These are phyloP conservation scores for Scalesia atractyloides DNA, from an alignment of 129 eudicot species.

Conservation along the genomic window DNA sequence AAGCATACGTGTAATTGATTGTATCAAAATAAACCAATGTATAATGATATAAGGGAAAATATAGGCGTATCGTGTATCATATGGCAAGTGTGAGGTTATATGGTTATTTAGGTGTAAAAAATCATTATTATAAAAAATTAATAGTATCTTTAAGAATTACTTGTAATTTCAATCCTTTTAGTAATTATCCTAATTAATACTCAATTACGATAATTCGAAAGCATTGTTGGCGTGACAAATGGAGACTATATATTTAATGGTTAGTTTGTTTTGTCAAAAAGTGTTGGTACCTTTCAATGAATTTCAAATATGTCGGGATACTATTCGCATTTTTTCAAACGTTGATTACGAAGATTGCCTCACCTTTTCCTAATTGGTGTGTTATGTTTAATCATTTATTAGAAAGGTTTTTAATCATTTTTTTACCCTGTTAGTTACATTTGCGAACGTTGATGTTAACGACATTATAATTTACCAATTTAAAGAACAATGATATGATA, in stretches of 20 bases:
- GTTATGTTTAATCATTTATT: slow-evolving; percentile 19
- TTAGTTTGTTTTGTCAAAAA: slow-evolving; percentile 25
- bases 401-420: slow-evolving; percentile 12
- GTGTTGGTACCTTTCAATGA: slow-evolving; percentile 8
- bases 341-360: slow-evolving; percentile 28
- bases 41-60: too few relatives aligned
- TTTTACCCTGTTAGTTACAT: slow-evolving; percentile 1
- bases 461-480: background rate
- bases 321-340: slow-evolving; percentile 15
- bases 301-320: slow-evolving; percentile 18
- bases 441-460: slow-evolving; percentile 21
- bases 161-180: too few relatives aligned
- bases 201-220: background rate
- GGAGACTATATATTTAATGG: background rate
- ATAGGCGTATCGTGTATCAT: too few relatives aligned
- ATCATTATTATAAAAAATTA: too few relatives aligned
- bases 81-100: too few relatives aligned
- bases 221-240: background rate
- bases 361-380: slow-evolving; percentile 13
- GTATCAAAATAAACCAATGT: too few relatives aligned
- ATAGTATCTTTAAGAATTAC: too few relatives aligned
- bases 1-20: too few relatives aligned
- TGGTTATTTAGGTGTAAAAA: too few relatives aligned
- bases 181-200: too few relatives aligned
- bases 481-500: background rate